Evolutionary conservation across 2,329 filamentous ascomycete species (phyloP).

Genomic region (Trichoderma breve): DNA sequence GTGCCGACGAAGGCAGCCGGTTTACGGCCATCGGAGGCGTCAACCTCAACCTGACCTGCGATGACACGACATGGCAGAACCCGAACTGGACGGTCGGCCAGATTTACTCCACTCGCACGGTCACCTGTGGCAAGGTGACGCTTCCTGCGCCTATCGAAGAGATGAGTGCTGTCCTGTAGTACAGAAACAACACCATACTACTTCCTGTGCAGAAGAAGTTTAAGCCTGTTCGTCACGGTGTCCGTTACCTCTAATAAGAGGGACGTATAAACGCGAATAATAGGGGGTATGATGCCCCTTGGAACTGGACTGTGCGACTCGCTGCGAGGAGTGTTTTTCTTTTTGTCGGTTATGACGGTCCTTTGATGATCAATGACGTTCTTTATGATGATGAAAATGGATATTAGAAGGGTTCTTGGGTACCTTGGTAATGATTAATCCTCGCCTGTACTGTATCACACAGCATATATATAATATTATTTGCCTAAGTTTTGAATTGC

Average conservation of each 20-base stretch:
- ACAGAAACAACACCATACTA: not conserved
- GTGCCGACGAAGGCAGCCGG: slow-evolving; percentile 39
- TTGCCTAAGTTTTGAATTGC: not conserved
- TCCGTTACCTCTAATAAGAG: not conserved
- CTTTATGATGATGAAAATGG: slow-evolving; percentile 23
- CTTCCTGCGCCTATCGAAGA: slow-evolving; percentile 28
- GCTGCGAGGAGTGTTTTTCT: not conserved
- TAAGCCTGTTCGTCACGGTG: not conserved
- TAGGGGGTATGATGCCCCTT: not conserved
- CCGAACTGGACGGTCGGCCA: slow-evolving; percentile 33
- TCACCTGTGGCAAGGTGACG: slow-evolving; percentile 31
- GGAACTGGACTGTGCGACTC: not conserved
- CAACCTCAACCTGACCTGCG: slow-evolving; percentile 32
- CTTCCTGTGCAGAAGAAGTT: not conserved
- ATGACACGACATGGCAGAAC: slow-evolving; percentile 31
- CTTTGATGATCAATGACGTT: slow-evolving; percentile 19
- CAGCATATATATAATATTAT: slow-evolving; percentile 4
- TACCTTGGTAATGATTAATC: not conserved
- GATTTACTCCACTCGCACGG: slow-evolving; percentile 32
- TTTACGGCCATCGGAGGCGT: slow-evolving; percentile 31
- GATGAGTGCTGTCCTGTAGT: slow-evolving; percentile 30
- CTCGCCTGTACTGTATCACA: not conserved
- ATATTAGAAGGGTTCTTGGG: not conserved
- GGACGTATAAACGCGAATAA: not conserved
- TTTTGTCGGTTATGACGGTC: not conserved